Evolutionary conservation across 148 eudicot species (phyloP), one percentile per base, ranked within the genome.

Genomic region (Vaccinium vitisidaea): DNA sequence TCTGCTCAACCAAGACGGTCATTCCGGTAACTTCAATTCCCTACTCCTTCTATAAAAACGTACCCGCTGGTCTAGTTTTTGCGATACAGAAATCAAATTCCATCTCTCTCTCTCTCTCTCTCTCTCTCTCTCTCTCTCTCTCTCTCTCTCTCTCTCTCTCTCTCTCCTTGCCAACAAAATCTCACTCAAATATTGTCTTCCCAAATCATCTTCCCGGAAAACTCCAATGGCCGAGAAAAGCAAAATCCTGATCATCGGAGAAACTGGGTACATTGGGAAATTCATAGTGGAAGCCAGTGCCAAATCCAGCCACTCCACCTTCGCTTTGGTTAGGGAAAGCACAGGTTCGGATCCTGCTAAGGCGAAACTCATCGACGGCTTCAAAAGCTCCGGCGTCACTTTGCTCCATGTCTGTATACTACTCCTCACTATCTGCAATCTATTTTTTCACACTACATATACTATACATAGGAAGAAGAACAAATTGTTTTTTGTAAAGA

Each of bases 191-290:
- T 36, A 36, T 36, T 43, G 7, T 14, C 54, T 5, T 10, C 18
- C 43, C 3, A 52, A 5, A 6, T 27, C 6, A 21, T 14, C 5
- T 71, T 75, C 70, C 74, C 46, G 75, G 74, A 46, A 59, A 76
- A 56, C 3, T 61, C 87, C 88, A 65, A 89, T 87, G 88, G 87
- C 85, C 1, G 90, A 88, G 30, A 90, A 89, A 52, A 93, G 92
- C 89, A 89, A 87, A 82, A 88, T 91, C 27, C 65, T 93, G 85
- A 83, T 93, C 84, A 89, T 93, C 1, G 96, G 96, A 59, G 91
- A 89, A 14, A 93, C 94, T 0, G 93, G 93, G 18, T 84, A 91
- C 92, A 88, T 93, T 14, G 96, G 96, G 4, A 93, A 90, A 61
- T 87, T 83, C 81, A 53, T 93, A 6, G 91, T 92, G 11, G 91